A percentile compares a stretch with the other conserved stretches of the same genome.
Evolutionary conservation across 148 eudicot species (phyloP).

Genomic region (Heliosperma pusillum): DNA sequence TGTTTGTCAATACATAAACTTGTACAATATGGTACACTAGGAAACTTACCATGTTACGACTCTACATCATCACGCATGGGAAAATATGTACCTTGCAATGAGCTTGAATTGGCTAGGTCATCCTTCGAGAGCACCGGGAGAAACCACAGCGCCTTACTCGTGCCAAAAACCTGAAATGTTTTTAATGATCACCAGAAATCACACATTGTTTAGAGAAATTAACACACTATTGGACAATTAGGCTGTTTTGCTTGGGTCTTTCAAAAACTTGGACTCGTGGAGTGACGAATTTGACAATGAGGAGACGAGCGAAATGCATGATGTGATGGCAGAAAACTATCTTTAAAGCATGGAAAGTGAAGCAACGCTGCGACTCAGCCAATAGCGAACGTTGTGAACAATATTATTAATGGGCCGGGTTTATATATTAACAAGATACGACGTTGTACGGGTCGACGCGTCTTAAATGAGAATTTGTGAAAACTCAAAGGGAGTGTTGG

Average conservation of each 20-base stretch:
- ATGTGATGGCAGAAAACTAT: no score
- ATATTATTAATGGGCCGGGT: no score
- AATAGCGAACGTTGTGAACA: no score
- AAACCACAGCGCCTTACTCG: constrained; percentile 63
- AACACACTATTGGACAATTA: neutral
- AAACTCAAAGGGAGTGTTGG: neutral
- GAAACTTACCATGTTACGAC: constrained; percentile 21
- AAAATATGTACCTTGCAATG: constrained; percentile 68
- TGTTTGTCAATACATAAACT: constrained; percentile 1
- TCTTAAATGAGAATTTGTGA: no score
- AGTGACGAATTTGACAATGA: no score
- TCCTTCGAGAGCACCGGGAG: constrained; percentile 72
- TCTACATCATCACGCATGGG: constrained; percentile 55
- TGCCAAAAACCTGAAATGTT: constrained; percentile 70
- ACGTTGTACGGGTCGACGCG: no score
- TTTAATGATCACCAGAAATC: neutral
- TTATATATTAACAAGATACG: no score
- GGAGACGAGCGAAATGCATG: no score
- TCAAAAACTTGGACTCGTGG: neutral
- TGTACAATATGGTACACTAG: constrained; percentile 10
- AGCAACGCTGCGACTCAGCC: no score
- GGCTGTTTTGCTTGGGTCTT: neutral
- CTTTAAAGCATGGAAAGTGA: no score
- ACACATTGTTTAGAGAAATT: neutral
- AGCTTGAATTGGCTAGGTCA: constrained; percentile 63